Evolutionary conservation across 176 grass and related monocot genomes (phyloP).

Genomic region (Zea mays): Zm-B73-REFERENCE-NAM-5.0 NC_050099.1:158220001-158220500

Average conservation of each 20-base stretch:
- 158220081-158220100: too few species aligned
- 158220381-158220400: slow-evolving; percentile 38
- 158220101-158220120: slow-evolving; percentile 35
- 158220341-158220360: too few species aligned
- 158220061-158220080: too few species aligned
- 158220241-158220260: slow-evolving; percentile 54
- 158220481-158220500: neutral
- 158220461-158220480: neutral
- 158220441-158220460: slow-evolving; percentile 60
- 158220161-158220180: slow-evolving; percentile 42
- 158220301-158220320: neutral
- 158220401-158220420: slow-evolving; percentile 51
- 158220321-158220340: neutral
- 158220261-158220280: neutral
- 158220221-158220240: slow-evolving; percentile 61
- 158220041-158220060: too few species aligned
- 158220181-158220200: slow-evolving; percentile 32
- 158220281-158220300: too few species aligned
- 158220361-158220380: too few species aligned
- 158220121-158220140: slow-evolving; percentile 51
- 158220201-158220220: slow-evolving; percentile 55
- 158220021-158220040: too few species aligned
- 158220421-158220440: slow-evolving; percentile 51
- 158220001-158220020: too few species aligned
- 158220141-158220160: slow-evolving; percentile 29